Evolutionary conservation across 768 basidiomycete genomes (phyloP), one percentile per base, ranked within the genome.

Genomic region (Clathrus columnatus): DNA sequence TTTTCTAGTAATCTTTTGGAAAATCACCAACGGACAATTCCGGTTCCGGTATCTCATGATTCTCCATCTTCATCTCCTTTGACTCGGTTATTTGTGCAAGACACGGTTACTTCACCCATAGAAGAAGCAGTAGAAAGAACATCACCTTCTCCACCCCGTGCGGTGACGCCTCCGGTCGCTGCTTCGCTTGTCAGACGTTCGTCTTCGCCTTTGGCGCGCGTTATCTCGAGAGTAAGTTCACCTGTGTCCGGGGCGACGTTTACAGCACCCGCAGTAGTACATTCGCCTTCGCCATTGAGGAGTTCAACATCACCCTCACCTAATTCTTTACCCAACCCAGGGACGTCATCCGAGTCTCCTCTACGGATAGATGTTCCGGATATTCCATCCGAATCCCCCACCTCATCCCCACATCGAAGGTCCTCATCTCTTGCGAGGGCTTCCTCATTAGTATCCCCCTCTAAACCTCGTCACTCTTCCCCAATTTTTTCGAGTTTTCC

Each of bases 41-140:
- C 85, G 14, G 82, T 32, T n/a, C 49, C 84, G 7, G 83, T 84
- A 5, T 72, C 76, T 11, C 83, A 81, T 4, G 84, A 87, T 10
- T 14, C 17, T 11, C 24, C 54, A 36, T 47, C 46, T 29, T 87
- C 84, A 1, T 90, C 88, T 5, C 89, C 87, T 2, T 72, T 91
- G 57, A 90, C 88, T 14, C 80, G 86, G 24, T 71, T 91, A 3
- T 72, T 91, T 21, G 88, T 88, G 0, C 88, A 91, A 62, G 89
- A 27, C 36, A 46, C 26, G 18, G 48, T n/a, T 26, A 28, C 46
- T 32, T 36, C 54, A 6, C 44, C 54, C 21, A 30, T 28, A 20
- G 45, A 55, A 27, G 54, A 55, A 18, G 51, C 18, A 7, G 20
- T 30, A 16, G 50, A 51, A 20, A 29, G 29, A 7, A 17, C 50